These are phyloP conservation scores for Phytomonas francai DNA, from an alignment of 208 protist genomes.

Conservation along the genomic window DNA sequence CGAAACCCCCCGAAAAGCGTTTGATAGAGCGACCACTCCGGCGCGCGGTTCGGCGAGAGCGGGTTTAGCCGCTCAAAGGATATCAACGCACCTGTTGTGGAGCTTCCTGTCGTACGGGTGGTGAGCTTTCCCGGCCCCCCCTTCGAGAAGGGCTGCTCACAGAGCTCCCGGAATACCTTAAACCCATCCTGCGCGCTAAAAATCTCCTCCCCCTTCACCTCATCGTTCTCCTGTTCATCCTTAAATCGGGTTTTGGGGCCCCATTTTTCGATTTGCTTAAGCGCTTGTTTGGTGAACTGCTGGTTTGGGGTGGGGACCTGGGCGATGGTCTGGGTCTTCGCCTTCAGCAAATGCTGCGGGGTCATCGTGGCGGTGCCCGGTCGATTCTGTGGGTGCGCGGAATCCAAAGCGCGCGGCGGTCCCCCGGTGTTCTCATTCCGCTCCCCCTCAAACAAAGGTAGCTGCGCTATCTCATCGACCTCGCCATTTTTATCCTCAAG, in stretches of 20 bases:
- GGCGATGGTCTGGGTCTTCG: too few relatives aligned
- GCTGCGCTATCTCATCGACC: background rate
- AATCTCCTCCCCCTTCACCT: conserved; percentile 11
- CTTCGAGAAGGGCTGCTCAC: conserved; percentile 20
- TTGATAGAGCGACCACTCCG: conserved; percentile 82
- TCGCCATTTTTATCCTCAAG: too few relatives aligned
- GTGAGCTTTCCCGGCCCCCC: background rate
- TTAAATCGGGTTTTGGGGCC: conserved; percentile 31
- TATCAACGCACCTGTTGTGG: conserved; percentile 57
- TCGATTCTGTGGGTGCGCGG: background rate
- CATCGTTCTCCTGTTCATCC: conserved; percentile 8
- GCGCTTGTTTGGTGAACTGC: background rate
- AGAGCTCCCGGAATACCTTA: conserved; percentile 56
- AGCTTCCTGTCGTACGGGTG: conserved; percentile 39
- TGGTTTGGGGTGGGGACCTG: background rate
- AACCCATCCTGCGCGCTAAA: conserved; percentile 40
- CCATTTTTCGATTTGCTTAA: conserved; percentile 29
- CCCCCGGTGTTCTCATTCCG: background rate
- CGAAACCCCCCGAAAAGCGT: conserved; percentile 69
- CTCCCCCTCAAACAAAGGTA: background rate
- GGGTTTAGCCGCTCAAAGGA: conserved; percentile 76
- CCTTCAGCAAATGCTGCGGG: background rate
- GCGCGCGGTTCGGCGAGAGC: conserved; percentile 72
- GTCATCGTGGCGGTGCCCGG: background rate
- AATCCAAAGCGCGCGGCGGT: background rate